These are phyloP conservation scores for Tilletia horrida DNA, from an alignment of 1,284 basidiomycete genomes.

Conservation along the genomic window DNA sequence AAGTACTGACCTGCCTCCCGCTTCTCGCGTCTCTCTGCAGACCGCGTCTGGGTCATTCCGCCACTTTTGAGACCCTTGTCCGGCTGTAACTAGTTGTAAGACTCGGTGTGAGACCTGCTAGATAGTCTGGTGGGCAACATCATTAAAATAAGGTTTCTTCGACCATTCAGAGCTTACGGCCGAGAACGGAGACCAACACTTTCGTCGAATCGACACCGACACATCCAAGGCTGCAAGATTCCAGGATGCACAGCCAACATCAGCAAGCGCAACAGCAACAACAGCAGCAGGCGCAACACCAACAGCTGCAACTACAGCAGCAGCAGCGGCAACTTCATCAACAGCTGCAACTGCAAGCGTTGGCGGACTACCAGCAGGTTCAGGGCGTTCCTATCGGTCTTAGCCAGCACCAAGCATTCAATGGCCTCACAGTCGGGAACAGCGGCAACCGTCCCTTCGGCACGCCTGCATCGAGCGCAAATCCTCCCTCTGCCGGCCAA, in stretches of 20 bases:
- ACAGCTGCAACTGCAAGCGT: neutral
- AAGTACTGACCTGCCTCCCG: too few species aligned
- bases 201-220: neutral
- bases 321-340: neutral
- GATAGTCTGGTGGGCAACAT: too few species aligned
- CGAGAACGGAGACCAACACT: neutral
- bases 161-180: too few species aligned
- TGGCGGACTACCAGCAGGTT: neutral
- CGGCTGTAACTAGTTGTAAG: too few species aligned
- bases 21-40: too few species aligned
- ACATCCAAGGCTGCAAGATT: neutral
- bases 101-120: too few species aligned
- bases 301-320: neutral
- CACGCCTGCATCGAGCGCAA: too few species aligned
- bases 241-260: neutral
- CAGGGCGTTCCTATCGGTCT: neutral
- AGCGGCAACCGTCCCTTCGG: neutral
- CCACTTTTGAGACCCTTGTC: too few species aligned
- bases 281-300: neutral
- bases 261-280: neutral
- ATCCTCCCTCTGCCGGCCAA: too few species aligned
- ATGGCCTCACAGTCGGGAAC: neutral
- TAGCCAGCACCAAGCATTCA: constrained; percentile 10
- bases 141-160: too few species aligned
- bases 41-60: too few species aligned